A percentile compares a stretch with the other conserved stretches of the same genome.
These are phyloP conservation scores for Xylariales sp. DNA, from an alignment of 2,329 filamentous ascomycete genomes.

Conservation along the genomic window DNA sequence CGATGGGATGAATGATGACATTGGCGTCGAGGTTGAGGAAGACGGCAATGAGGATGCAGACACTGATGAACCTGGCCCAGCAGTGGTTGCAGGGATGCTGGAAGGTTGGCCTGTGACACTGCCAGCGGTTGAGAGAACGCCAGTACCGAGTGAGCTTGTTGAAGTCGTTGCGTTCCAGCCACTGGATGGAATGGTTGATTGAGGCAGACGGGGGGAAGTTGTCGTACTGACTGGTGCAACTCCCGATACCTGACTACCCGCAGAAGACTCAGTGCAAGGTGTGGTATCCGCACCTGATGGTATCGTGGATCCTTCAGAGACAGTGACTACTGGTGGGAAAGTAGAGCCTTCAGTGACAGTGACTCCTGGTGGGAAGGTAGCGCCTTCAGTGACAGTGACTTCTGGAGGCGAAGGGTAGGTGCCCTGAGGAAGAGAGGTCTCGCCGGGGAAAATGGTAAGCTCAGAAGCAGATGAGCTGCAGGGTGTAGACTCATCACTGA, in stretches of 20 bases:
- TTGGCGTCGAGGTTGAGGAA: neutral
- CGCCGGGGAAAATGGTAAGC: conserved; percentile 3
- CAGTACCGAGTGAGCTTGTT: conserved; percentile 11
- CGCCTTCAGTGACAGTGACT: no score
- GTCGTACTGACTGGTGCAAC: conserved; percentile 12
- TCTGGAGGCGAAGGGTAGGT: no score
- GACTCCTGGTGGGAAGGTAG: no score
- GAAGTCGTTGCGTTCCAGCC: conserved; percentile 26
- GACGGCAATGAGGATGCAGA: neutral
- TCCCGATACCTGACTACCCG: conserved; percentile 12
- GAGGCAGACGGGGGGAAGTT: conserved; percentile 16
- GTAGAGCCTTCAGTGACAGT: no score
- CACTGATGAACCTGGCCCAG: conserved; percentile 9
- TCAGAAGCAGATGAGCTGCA: no score
- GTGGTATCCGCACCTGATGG: conserved; percentile 9
- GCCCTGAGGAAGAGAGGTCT: neutral
- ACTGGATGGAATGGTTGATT: conserved; percentile 22
- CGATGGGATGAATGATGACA: neutral
- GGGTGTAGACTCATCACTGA: conserved; percentile 4
- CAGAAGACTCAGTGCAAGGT: conserved; percentile 16
- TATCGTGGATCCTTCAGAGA: neutral
- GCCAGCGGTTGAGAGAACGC: neutral
- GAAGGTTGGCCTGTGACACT: no score
- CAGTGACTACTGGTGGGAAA: neutral
- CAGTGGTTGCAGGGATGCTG: conserved; percentile 12